Evolutionary conservation across 2,329 filamentous ascomycete genomes (phyloP).

Genomic region (Trichoderma asperellum): DNA sequence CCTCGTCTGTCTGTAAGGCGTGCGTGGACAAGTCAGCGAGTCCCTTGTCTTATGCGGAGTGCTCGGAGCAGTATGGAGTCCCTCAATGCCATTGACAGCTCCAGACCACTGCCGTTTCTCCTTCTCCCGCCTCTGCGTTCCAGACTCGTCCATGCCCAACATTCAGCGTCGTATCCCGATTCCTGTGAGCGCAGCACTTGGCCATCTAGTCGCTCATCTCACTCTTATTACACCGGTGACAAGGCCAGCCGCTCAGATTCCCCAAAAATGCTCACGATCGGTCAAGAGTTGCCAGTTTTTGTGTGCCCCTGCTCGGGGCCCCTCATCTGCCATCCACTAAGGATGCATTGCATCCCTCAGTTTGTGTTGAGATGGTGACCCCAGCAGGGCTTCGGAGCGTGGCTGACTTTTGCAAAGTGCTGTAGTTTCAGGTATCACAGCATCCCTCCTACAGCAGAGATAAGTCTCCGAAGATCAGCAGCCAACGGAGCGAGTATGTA

Average conservation of each 20-base stretch:
- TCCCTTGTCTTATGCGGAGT: conserved; percentile 4
- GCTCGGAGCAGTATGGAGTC: not conserved
- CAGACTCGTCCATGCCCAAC: not conserved
- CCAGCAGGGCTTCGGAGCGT: not conserved
- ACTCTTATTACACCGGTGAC: conserved; percentile 1
- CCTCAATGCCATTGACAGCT: not conserved
- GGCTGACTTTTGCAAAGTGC: not conserved
- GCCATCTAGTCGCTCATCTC: not conserved
- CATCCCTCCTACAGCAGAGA: not conserved
- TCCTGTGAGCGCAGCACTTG: not conserved
- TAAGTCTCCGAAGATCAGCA: conserved; percentile 18
- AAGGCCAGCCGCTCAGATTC: not conserved
- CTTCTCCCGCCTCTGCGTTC: not conserved
- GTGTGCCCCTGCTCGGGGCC: not conserved
- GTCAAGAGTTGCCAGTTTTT: conserved; percentile 4
- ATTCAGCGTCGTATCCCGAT: not conserved
- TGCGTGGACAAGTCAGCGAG: not conserved
- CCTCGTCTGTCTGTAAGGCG: not conserved
- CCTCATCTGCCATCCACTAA: not conserved
- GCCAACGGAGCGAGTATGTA: not conserved
- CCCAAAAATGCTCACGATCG: not conserved
- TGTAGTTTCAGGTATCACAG: not conserved
- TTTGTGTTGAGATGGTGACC: not conserved
- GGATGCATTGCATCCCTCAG: not conserved
- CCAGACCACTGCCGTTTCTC: not conserved